These are phyloP conservation scores for Pythium rishiriense DNA, from an alignment of 352 stramenopile genomes.

Conservation along the genomic window DNA sequence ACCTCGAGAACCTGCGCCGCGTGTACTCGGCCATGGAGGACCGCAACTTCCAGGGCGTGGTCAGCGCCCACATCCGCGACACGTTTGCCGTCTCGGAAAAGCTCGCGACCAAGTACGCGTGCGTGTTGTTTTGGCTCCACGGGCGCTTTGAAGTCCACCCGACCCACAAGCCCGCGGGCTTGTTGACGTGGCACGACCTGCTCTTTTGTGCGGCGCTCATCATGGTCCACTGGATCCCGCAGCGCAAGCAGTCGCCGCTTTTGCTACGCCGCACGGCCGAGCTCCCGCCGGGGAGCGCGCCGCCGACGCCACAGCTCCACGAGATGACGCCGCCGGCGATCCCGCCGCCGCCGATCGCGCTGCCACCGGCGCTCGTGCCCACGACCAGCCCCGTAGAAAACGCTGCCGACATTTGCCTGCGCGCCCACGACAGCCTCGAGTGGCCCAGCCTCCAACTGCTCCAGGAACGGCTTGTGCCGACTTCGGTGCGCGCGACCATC, in stretches of 20 bases:
- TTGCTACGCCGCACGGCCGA: conserved; percentile 23
- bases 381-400: conserved; percentile 44
- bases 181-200: conserved; percentile 68
- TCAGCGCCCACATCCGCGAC: conserved; percentile 48
- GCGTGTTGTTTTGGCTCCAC: conserved; percentile 79
- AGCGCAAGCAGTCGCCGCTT: conserved; percentile 42
- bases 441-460: conserved; percentile 58
- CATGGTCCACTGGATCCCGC: conserved; percentile 78
- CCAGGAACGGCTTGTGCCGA: conserved; percentile 53
- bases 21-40: conserved; percentile 76
- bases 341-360: conserved; percentile 7
- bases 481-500: conserved; percentile 53
- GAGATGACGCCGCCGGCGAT: conserved; percentile 13
- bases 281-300: not conserved
- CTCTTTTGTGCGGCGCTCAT: conserved; percentile 70
- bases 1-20: conserved; percentile 80
- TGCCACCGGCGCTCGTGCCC: not conserved
- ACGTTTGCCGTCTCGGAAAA: conserved; percentile 70
- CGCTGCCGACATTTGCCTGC: conserved; percentile 46
- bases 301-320: conserved; percentile 9
- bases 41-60: conserved; percentile 73
- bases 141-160: conserved; percentile 77
- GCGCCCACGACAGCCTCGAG: conserved; percentile 23
- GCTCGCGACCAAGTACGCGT: conserved; percentile 76
- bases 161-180: conserved; percentile 47